phyloP scores from a whole-genome alignment of 306 rosid genomes.

The Lithocarpus polystachyus region DNA sequence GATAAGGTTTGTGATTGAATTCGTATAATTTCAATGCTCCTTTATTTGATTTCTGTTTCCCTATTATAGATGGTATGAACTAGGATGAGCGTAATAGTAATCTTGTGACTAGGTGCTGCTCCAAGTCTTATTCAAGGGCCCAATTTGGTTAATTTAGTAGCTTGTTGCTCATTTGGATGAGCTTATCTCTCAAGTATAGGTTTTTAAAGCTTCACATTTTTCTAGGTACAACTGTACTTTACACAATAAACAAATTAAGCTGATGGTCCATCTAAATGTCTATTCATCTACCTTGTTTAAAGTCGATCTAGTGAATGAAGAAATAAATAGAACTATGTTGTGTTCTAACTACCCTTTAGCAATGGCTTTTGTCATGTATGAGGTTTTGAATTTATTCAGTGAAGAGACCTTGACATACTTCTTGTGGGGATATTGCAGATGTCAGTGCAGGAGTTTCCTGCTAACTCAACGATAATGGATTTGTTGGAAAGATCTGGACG shows the following conservation, averaged over 20 bases:
- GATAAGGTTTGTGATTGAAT: constrained; percentile 64
- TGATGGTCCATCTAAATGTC: no score
- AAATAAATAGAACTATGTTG: not conserved
- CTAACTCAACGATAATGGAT: constrained; percentile 65
- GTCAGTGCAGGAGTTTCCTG: constrained; percentile 93
- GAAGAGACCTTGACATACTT: not conserved
- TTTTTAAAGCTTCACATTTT: no score
- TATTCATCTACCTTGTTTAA: not conserved
- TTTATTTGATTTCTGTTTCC: not conserved
- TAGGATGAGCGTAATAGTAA: not conserved
- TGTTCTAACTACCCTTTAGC: not conserved
- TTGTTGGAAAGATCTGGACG: constrained; percentile 67
- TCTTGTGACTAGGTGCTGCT: not conserved
- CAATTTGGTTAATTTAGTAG: not conserved
- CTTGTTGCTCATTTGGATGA: not conserved
- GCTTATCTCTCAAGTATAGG: no score
- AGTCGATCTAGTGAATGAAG: not conserved
- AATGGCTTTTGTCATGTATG: no score
- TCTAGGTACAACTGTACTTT: no score
- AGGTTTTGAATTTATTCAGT: not conserved
- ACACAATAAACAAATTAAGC: no score
- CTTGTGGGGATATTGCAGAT: constrained; percentile 50
- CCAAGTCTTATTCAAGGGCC: not conserved
- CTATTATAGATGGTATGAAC: not conserved
- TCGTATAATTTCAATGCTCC: not conserved